A percentile compares a stretch with the other conserved stretches of the same genome.
Evolutionary conservation across 257 asterid species (phyloP).

Genomic region (Solanum microdontum): DNA sequence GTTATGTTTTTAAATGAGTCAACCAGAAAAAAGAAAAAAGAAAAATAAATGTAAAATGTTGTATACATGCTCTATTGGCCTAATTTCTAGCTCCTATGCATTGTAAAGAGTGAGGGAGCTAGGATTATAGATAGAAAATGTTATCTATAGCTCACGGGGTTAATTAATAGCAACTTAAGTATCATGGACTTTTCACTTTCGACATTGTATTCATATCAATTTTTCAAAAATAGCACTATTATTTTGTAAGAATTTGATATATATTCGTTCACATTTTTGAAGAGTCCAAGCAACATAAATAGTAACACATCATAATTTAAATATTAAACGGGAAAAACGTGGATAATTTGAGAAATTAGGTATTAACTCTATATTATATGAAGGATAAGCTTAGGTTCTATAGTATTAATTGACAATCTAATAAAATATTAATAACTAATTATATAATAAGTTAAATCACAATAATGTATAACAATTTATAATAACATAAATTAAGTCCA

Average conservation of each 20-base stretch:
- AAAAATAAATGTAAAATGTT: no score
- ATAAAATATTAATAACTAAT: not conserved
- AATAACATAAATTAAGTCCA: not conserved
- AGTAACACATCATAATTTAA: not conserved
- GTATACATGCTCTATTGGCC: not conserved
- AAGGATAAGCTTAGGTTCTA: not conserved
- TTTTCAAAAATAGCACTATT: no score
- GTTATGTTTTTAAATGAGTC: not conserved
- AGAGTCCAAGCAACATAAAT: no score
- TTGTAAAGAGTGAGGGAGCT: not conserved
- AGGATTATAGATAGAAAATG: not conserved
- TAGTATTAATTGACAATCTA: not conserved
- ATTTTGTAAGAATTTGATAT: no score
- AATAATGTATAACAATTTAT: not conserved
- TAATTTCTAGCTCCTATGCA: not conserved
- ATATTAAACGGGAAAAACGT: no score
- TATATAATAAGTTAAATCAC: not conserved
- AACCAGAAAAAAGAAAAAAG: not conserved
- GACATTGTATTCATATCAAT: no score
- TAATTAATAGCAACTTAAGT: no score
- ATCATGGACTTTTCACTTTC: no score
- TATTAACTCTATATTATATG: not conserved
- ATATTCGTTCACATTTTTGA: no score
- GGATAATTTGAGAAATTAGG: not conserved
- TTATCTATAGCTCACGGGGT: not conserved